Base-by-base conservation (phyloP, 441 rosid genomes). In the Eutrema salsugineum region DNA sequence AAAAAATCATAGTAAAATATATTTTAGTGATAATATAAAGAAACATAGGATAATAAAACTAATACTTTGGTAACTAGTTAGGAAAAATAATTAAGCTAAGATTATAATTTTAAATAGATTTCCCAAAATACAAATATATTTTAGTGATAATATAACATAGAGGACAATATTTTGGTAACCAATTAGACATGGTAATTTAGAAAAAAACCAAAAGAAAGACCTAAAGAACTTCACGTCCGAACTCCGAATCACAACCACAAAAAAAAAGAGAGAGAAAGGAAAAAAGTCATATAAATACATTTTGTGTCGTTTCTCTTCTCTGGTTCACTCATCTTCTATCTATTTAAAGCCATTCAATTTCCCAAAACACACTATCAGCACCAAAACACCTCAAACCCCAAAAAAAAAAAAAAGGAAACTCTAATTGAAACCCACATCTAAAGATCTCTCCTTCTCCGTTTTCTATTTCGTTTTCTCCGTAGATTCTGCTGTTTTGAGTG, bases 271-370 rank as follows among this genome's bases (percentile, higher is more conserved):
- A 27, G 28, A 28, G 1, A n/a, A 32, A 46, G 33, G 12, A 6
- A 14, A 38, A 20, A 53, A 7, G 1, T 12, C 0, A 8, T 15
- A 12, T 8, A 19, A 3, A 40, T 9, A 9, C 17, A 38, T 5
- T 8, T 1, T 28, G 28, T 39, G 63, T 49, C 68, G 71, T 56
- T 6, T 33, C n/a, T 61, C 5, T 0, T 16, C 27, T 75, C 5
- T 35, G 78, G 78, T 67, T 61, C 73, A 74, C 78, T 66, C 78
- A 68, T 67, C 73, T 67, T 43, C 73, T 53, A 75, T 75, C 73
- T 75, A 75, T 68, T 75, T 67, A 61, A 67, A 43, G 68, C 63
- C 62, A 75, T 61, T 60, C 73, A 17, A 74, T 74, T 27, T 61
- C 67, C 68, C 44, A 27, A 59, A 51, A 3, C 77, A 73, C 71